Evolutionary conservation across 2,329 filamentous ascomycete species (phyloP).

Genomic region (Aspergillaceae sp.): DNA sequence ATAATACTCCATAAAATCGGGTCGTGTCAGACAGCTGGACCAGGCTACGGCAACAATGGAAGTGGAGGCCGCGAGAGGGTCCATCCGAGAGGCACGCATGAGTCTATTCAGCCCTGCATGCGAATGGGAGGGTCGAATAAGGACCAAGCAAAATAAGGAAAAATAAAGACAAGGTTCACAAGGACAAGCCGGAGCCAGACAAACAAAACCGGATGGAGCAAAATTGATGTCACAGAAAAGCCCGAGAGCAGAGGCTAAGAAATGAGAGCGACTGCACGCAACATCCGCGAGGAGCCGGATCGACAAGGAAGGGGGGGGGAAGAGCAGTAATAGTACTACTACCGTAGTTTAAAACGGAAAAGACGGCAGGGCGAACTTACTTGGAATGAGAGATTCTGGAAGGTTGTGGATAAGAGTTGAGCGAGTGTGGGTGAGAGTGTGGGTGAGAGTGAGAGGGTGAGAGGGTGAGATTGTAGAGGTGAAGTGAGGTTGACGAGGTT

Average conservation of each 20-base stretch:
- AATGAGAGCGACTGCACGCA: constrained; percentile 2
- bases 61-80: constrained; percentile 1
- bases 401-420: background rate
- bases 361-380: background rate
- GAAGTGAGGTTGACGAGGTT: no score
- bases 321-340: background rate
- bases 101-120: background rate
- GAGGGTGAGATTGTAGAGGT: background rate
- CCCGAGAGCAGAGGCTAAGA: no score
- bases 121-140: constrained; percentile 3
- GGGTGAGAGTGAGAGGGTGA: background rate
- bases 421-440: background rate
- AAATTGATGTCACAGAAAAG: background rate
- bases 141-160: background rate
- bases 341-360: background rate
- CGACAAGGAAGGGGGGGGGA: background rate
- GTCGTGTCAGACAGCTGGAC: no score
- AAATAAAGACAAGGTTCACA: no score
- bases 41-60: background rate
- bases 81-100: constrained; percentile 9
- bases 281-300: constrained; percentile 16
- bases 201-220: constrained; percentile 1
- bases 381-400: background rate
- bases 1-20: no score
- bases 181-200: background rate